phyloP scores from a whole-genome alignment of 768 basidiomycete species.

The Suillus sp. region DNA sequence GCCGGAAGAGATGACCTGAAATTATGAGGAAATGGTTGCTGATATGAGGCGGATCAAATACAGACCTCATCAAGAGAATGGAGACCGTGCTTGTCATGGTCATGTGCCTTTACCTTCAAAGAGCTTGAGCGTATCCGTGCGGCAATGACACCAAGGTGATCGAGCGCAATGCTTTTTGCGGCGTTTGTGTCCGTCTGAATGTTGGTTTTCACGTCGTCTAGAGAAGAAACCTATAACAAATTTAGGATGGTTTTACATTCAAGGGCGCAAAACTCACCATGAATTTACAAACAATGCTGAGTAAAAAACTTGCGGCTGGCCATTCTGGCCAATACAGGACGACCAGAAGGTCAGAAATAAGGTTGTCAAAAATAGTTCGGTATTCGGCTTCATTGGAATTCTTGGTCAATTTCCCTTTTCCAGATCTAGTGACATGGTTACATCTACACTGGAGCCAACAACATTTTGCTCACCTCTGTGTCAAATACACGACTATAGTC shows the following conservation, averaged over 20 bases:
- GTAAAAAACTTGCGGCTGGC: slow-evolving; percentile 86
- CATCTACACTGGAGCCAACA: slow-evolving; percentile 14
- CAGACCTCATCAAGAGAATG: slow-evolving; percentile 69
- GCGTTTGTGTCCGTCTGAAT: slow-evolving; percentile 74
- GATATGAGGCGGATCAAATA: slow-evolving; percentile 26
- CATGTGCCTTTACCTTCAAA: slow-evolving; percentile 38
- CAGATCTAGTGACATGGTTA: slow-evolving; percentile 54
- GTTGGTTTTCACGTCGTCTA: slow-evolving; percentile 79
- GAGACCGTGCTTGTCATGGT: slow-evolving; percentile 40
- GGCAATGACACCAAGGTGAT: slow-evolving; percentile 93
- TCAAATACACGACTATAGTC: slow-evolving; percentile 78
- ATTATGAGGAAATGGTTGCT: slow-evolving; percentile 2
- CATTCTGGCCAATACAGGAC: slow-evolving; percentile 97
- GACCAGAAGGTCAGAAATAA: slow-evolving; percentile 83
- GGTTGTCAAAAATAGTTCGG: slow-evolving; percentile 86
- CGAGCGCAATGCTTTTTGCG: slow-evolving; percentile 85
- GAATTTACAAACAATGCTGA: slow-evolving; percentile 78
- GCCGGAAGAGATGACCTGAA: slow-evolving; percentile 54
- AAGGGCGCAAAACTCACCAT: slow-evolving; percentile 58
- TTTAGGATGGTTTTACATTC: background rate
- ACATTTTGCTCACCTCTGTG: slow-evolving; percentile 50
- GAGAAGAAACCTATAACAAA: slow-evolving; percentile 62
- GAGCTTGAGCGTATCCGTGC: slow-evolving; percentile 70
- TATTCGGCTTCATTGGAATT: slow-evolving; percentile 95
- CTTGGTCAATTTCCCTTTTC: slow-evolving; percentile 85